Evolutionary conservation across 805 yeast species (phyloP).

Genomic region (Starmerella cellae): DNA sequence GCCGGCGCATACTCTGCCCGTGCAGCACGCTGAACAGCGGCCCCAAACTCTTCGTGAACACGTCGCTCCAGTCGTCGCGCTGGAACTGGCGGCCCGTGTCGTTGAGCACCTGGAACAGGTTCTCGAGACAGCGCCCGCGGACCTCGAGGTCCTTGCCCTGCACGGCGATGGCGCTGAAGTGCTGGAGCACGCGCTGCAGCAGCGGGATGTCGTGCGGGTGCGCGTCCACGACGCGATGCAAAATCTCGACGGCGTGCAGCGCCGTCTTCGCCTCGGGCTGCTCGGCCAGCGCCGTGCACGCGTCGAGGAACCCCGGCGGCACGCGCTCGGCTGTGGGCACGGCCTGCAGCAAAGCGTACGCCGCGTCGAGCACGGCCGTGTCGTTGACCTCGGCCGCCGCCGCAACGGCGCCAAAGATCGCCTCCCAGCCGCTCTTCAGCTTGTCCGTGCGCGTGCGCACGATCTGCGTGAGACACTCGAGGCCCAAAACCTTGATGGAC

Average conservation of each 20-base stretch:
- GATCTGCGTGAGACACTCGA: conserved; percentile 81
- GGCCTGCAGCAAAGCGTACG: conserved; percentile 11
- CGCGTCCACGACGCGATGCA: conserved; percentile 34
- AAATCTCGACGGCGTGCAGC: conserved; percentile 63
- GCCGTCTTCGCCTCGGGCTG: conserved; percentile 66
- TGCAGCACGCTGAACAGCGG: conserved; percentile 80
- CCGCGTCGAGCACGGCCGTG: conserved; percentile 10
- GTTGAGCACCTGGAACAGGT: conserved; percentile 66
- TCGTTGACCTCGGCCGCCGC: conserved; percentile 42
- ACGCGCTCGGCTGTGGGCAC: conserved; percentile 28
- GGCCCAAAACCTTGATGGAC: conserved; percentile 73
- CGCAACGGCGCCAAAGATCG: conserved; percentile 67
- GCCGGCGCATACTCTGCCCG: conserved; percentile 28
- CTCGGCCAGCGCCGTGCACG: conserved; percentile 70
- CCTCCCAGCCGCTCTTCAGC: conserved; percentile 88
- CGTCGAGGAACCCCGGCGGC: conserved; percentile 40
- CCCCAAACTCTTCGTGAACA: conserved; percentile 66
- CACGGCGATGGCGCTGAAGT: conserved; percentile 83
- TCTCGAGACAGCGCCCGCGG: conserved; percentile 72
- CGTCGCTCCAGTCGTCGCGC: conserved; percentile 64
- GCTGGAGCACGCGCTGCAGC: conserved; percentile 39
- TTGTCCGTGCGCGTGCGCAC: conserved; percentile 57
- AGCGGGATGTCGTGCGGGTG: conserved; percentile 16
- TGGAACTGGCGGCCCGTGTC: conserved; percentile 69
- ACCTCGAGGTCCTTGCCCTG: conserved; percentile 89